These are phyloP conservation scores for Hemileccinum rubropunctum DNA, from an alignment of 768 basidiomycete genomes.

Conservation along the genomic window DNA sequence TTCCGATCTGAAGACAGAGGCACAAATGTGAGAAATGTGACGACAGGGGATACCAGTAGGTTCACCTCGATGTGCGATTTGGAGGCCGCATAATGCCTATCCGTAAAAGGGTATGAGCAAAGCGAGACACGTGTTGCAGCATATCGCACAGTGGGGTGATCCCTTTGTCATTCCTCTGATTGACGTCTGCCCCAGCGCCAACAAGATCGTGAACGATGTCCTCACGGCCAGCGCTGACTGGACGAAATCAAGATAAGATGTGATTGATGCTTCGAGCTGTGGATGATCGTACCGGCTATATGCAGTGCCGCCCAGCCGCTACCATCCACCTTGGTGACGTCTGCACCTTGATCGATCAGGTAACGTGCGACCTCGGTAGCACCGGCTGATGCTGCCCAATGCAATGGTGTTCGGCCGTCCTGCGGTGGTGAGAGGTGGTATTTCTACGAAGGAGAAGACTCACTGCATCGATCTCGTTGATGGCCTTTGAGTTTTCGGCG, in stretches of 20 bases:
- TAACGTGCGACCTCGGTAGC: slow-evolving; percentile 63
- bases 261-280: neutral
- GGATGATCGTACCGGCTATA: slow-evolving; percentile 56
- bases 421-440: slow-evolving; percentile 20
- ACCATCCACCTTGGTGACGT: slow-evolving; percentile 60
- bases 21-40: slow-evolving; percentile 14
- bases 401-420: slow-evolving; percentile 81
- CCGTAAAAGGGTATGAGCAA: slow-evolving; percentile 9
- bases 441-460: neutral
- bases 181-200: slow-evolving; percentile 81
- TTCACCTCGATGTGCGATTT: slow-evolving; percentile 81
- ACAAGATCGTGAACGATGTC: slow-evolving; percentile 72
- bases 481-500: slow-evolving; percentile 55
- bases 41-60: slow-evolving; percentile 25
- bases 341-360: slow-evolving; percentile 67
- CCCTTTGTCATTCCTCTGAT: slow-evolving; percentile 77
- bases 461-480: slow-evolving; percentile 66
- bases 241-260: slow-evolving; percentile 1
- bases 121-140: neutral
- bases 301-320: slow-evolving; percentile 79
- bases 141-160: slow-evolving; percentile 71
- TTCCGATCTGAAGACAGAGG: slow-evolving; percentile 69
- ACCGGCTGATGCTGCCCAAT: slow-evolving; percentile 81
- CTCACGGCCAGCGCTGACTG: slow-evolving; percentile 82
- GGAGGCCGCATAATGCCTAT: slow-evolving; percentile 90